These are phyloP conservation scores for Botrytis fabae DNA, from an alignment of 2,329 filamentous ascomycete genomes.

Conservation along the genomic window DNA sequence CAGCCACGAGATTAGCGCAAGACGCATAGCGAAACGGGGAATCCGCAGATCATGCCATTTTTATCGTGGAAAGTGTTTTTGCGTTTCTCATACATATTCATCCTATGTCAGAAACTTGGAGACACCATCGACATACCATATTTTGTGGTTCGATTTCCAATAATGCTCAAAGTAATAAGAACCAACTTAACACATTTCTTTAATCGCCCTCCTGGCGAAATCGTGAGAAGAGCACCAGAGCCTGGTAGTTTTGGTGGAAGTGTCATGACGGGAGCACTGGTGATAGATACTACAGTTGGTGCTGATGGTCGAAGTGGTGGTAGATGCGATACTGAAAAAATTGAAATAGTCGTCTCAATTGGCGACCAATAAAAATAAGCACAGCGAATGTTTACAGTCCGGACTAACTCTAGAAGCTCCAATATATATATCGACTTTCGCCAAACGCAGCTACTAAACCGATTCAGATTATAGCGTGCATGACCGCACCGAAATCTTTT, in stretches of 20 bases:
- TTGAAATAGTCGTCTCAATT: slow-evolving; percentile 21
- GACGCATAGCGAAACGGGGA: slow-evolving; percentile 42
- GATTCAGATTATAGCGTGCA: slow-evolving; percentile 21
- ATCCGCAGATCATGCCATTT: slow-evolving; percentile 42
- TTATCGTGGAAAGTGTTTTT: slow-evolving; percentile 44
- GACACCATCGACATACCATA: slow-evolving; percentile 25
- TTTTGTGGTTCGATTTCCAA: neutral
- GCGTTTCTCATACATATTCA: slow-evolving; percentile 40
- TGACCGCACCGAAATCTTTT: slow-evolving; percentile 23
- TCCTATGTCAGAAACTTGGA: slow-evolving; percentile 30
- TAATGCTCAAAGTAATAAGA: neutral
- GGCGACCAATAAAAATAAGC: slow-evolving; percentile 21
- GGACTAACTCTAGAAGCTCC: slow-evolving; percentile 22
- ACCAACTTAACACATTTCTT: neutral
- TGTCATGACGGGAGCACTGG: slow-evolving; percentile 47
- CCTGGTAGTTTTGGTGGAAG: slow-evolving; percentile 49
- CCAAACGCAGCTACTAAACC: slow-evolving; percentile 21
- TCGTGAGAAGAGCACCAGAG: slow-evolving; percentile 48
- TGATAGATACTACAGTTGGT: slow-evolving; percentile 52
- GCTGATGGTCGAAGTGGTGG: slow-evolving; percentile 52
- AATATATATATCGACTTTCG: slow-evolving; percentile 28
- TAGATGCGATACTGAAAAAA: slow-evolving; percentile 39
- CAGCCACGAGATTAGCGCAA: slow-evolving; percentile 35
- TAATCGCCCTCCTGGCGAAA: slow-evolving; percentile 49
- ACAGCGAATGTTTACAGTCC: slow-evolving; percentile 9